Percentiles rank a stretch among this genome's conserved stretches.
Conservation (phyloP, 2,329 filamentous ascomycete species). For the Fusarium humuli region DNA sequence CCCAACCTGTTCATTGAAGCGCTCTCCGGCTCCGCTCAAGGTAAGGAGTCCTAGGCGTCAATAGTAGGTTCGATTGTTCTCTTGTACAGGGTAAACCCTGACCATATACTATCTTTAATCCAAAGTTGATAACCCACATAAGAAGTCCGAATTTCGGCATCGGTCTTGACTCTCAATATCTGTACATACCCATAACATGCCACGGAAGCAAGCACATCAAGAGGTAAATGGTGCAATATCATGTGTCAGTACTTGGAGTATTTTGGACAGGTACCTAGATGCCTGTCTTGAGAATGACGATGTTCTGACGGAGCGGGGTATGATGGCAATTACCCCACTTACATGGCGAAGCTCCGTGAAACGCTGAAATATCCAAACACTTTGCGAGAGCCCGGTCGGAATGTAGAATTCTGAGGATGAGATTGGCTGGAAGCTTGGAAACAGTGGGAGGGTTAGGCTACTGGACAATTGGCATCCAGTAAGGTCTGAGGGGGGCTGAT, state of each 20-base stretch:
- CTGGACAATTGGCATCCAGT: slow-evolving; percentile 2
- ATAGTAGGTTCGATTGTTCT: background rate
- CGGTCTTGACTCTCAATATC: background rate
- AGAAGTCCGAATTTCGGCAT: slow-evolving; percentile 34
- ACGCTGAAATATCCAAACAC: slow-evolving; percentile 27
- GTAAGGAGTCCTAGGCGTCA: background rate
- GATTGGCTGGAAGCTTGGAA: slow-evolving; percentile 30
- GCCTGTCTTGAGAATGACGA: slow-evolving; percentile 41
- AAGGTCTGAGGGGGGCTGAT: background rate
- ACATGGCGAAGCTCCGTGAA: slow-evolving; percentile 19
- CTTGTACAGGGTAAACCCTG: background rate
- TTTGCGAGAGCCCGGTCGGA: slow-evolving; percentile 28
- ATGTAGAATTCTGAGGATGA: background rate
- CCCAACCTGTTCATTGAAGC: background rate
- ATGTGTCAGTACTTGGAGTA: slow-evolving; percentile 40
- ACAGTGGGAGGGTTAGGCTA: slow-evolving; percentile 1
- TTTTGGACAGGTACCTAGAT: slow-evolving; percentile 1
- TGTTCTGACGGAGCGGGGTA: slow-evolving; percentile 40
- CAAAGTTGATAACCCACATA: background rate
- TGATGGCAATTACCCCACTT: slow-evolving; percentile 34
- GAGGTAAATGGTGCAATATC: slow-evolving; percentile 43
- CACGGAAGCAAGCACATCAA: background rate
- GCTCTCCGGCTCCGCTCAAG: background rate
- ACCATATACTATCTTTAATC: background rate
- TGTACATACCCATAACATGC: background rate